A percentile compares a stretch with the other conserved stretches of the same genome.
Evolutionary conservation across 164 flowering plant species (phyloP).

Genomic region (Piper longum): DNA sequence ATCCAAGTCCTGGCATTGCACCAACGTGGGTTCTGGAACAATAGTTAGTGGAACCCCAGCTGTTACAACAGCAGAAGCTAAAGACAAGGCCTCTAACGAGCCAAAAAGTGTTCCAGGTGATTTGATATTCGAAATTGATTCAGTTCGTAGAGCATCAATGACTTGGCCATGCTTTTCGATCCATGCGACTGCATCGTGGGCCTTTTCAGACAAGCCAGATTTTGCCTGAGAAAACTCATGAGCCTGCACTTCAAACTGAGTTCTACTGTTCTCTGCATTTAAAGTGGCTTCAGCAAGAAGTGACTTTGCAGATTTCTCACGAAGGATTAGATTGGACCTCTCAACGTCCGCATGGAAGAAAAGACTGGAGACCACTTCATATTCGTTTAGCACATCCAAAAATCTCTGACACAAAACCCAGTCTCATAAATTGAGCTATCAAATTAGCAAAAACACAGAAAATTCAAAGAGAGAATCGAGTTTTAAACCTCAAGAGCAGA

Average conservation of each 20-base stretch:
- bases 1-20: constrained; percentile 79
- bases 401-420: constrained; percentile 48
- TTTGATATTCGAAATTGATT: constrained; percentile 47
- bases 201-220: constrained; percentile 52
- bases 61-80: constrained; percentile 67
- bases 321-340: constrained; percentile 54
- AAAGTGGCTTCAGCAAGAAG: constrained; percentile 68
- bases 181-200: constrained; percentile 76
- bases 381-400: constrained; percentile 44
- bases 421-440: not conserved
- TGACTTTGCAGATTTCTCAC: constrained; percentile 75
- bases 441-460: not conserved
- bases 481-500: constrained; percentile 65
- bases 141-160: constrained; percentile 67
- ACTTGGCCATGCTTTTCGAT: constrained; percentile 82
- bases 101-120: constrained; percentile 28
- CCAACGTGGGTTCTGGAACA: constrained; percentile 97
- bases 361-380: constrained; percentile 59
- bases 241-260: constrained; percentile 60
- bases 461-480: not conserved
- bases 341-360: constrained; percentile 78
- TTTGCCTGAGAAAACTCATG: constrained; percentile 78
- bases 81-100: constrained; percentile 49
- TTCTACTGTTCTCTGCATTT: constrained; percentile 52
- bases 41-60: constrained; percentile 84